Percentiles rank a stretch among this genome's conserved stretches.
Conservation (phyloP, 2,329 filamentous ascomycete genomes). For the Alternaria solani region DNA sequence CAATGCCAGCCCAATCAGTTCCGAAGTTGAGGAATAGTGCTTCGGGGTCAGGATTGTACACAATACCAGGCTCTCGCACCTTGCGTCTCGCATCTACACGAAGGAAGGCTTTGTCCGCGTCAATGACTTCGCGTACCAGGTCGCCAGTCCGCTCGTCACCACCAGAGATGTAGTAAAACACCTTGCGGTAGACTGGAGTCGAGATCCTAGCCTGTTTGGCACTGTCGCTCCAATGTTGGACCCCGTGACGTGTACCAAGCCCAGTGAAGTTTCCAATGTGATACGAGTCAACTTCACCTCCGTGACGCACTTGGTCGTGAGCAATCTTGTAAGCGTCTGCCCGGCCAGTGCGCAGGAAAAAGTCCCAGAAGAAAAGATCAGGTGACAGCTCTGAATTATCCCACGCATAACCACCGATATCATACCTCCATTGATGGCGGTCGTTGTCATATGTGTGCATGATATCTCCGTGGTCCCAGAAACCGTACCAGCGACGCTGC, state of each 20-base stretch:
- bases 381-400: conserved; percentile 71
- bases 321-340: conserved; percentile 67
- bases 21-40: conserved; percentile 62
- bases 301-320: conserved; percentile 66
- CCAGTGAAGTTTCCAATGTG: conserved; percentile 66
- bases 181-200: conserved; percentile 64
- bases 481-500: conserved; percentile 69
- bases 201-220: conserved; percentile 70
- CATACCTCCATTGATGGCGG: conserved; percentile 69
- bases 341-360: conserved; percentile 67
- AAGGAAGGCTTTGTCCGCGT: conserved; percentile 63
- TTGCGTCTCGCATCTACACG: conserved; percentile 66
- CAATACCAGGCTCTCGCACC: conserved; percentile 63
- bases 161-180: conserved; percentile 65
- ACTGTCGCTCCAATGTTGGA: conserved; percentile 69
- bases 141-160: conserved; percentile 66
- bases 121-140: conserved; percentile 60
- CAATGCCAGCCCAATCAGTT: conserved; percentile 67
- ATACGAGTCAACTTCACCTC: conserved; percentile 69
- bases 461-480: conserved; percentile 69
- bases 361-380: conserved; percentile 69
- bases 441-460: conserved; percentile 69
- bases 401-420: conserved; percentile 71
- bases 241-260: conserved; percentile 68
- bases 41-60: conserved; percentile 53